phyloP scores from a whole-genome alignment of 805 yeast species.

The Wickerhamomyces queroliae region DNA sequence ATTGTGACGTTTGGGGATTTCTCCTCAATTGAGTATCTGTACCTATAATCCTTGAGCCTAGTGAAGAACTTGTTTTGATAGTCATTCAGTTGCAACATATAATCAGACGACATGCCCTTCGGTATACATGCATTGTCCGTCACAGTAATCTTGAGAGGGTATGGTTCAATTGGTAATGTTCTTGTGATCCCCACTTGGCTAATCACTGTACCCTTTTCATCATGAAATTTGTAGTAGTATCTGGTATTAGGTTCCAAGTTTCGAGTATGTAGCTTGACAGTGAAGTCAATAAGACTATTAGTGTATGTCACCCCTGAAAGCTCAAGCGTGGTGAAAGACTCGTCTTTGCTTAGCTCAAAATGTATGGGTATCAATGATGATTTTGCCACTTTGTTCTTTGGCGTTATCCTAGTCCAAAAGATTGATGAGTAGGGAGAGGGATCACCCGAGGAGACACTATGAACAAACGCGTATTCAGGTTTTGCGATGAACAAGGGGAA shows the following conservation, averaged over 20 bases:
- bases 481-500: neutral
- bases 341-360: neutral
- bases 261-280: neutral
- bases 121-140: too few species aligned
- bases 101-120: too few species aligned
- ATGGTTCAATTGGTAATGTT: neutral
- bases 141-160: too few species aligned
- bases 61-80: neutral
- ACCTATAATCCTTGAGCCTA: neutral
- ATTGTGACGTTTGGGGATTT: neutral
- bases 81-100: neutral
- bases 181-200: neutral
- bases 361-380: neutral
- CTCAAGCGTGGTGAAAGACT: neutral
- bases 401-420: constrained; percentile 2
- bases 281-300: constrained; percentile 1
- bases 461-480: neutral
- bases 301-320: neutral
- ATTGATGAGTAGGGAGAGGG: neutral
- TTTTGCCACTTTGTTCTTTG: neutral
- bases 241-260: neutral
- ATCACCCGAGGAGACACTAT: constrained; percentile 3
- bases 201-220: neutral
- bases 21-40: neutral
- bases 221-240: constrained; percentile 1